Percentiles rank a stretch among this genome's conserved stretches.
Evolutionary conservation across 2,329 filamentous ascomycete species (phyloP).

Genomic region (Magnaporthiopsis incrustans): DNA sequence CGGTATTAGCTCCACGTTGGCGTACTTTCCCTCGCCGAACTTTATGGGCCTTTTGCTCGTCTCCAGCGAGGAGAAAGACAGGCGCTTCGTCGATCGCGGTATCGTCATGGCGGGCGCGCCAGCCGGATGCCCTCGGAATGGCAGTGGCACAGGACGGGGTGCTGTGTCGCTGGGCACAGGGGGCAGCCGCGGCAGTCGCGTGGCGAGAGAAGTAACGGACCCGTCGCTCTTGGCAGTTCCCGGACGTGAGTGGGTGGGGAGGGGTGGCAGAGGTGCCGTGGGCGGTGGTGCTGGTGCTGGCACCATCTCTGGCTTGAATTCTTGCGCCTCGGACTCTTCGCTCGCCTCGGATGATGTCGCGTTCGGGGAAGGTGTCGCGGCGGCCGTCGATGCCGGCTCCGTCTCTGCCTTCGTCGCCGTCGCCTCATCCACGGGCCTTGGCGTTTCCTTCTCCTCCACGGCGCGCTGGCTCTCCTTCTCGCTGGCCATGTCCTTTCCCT

Average conservation of each 20-base stretch:
- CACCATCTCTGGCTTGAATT: too few relatives aligned
- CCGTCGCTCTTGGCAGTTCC: not conserved
- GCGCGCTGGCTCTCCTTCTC: not conserved
- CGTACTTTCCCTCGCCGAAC: slow-evolving; percentile 36
- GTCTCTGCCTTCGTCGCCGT: not conserved
- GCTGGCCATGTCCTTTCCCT: not conserved
- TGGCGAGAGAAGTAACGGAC: not conserved
- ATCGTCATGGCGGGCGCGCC: slow-evolving; percentile 11
- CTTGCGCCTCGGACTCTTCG: not conserved
- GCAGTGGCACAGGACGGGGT: slow-evolving; percentile 10
- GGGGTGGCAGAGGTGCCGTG: not conserved
- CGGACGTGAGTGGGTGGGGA: not conserved
- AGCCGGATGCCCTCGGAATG: slow-evolving; percentile 7
- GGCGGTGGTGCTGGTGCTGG: slow-evolving; percentile 7
- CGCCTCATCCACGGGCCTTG: not conserved
- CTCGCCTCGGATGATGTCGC: not conserved
- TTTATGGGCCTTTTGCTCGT: slow-evolving; percentile 32
- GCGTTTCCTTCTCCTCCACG: not conserved
- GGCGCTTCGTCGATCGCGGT: slow-evolving; percentile 26
- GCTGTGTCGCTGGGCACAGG: not conserved
- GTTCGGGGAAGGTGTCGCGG: not conserved
- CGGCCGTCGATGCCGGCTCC: not conserved
- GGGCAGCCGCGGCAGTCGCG: not conserved
- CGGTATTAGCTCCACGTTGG: slow-evolving; percentile 39
- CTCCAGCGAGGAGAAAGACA: slow-evolving; percentile 26